These are phyloP conservation scores for Brassica cretica DNA, from an alignment of 345 rosid species.

Conservation along the genomic window DNA sequence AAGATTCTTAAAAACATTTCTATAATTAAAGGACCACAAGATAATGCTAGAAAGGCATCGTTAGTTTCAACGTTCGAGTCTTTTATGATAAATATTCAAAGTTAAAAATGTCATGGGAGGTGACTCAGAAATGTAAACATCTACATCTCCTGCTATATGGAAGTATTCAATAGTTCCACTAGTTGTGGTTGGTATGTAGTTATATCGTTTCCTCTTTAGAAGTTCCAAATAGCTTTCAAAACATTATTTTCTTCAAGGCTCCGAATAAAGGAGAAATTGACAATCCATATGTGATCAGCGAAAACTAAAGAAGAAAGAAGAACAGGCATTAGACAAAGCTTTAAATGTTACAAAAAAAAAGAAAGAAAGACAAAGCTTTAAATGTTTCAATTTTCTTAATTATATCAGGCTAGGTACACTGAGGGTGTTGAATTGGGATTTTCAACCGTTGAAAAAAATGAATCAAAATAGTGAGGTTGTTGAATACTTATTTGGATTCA, in stretches of 20 bases:
- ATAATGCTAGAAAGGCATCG: neutral
- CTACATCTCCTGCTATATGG: neutral
- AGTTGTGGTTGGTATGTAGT: neutral
- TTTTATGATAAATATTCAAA: neutral
- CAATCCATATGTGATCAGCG: neutral
- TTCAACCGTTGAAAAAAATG: too few species aligned
- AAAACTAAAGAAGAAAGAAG: neutral
- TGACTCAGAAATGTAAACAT: conserved; percentile 25
- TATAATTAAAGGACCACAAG: neutral
- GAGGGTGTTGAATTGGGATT: too few species aligned
- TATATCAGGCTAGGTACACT: neutral
- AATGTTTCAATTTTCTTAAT: neutral
- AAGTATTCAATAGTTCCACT: neutral
- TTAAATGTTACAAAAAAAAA: neutral
- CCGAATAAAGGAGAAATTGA: neutral
- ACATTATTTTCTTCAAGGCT: conserved; percentile 6
- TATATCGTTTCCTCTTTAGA: conserved; percentile 6
- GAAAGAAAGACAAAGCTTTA: conserved; percentile 7
- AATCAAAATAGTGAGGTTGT: too few species aligned
- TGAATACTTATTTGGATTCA: too few species aligned
- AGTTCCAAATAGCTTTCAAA: conserved; percentile 19
- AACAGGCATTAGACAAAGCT: conserved; percentile 4
- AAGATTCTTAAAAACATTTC: neutral
- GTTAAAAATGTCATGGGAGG: conserved; percentile 7
- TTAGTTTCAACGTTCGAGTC: neutral